Conservation (phyloP, 352 stramenopile species). For the Phytopythium ostracodes region DNA sequence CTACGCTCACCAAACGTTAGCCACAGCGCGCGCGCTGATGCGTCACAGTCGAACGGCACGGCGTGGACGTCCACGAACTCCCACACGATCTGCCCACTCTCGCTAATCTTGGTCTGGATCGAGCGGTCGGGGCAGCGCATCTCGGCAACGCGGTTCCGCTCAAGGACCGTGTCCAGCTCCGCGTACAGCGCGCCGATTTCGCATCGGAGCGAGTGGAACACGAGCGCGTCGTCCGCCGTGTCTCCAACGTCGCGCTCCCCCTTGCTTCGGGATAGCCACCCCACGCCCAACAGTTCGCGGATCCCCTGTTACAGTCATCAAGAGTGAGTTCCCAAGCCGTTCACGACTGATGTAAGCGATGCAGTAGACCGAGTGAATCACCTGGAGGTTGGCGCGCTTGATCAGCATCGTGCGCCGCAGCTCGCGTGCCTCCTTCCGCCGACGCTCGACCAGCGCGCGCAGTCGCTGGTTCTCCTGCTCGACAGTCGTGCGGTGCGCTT, state of each 20-base stretch:
- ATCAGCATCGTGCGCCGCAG: conserved; percentile 2
- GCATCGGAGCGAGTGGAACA: conserved; percentile 1
- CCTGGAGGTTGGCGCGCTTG: conserved; percentile 4
- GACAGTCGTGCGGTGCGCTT: not conserved
- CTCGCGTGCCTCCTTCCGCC: conserved; percentile 5
- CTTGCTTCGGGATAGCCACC: not conserved
- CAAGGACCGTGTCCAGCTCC: not conserved
- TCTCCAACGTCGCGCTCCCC: not conserved
- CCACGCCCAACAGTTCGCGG: not conserved
- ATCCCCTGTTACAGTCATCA: not conserved
- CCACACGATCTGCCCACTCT: conserved; percentile 5
- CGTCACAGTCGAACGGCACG: conserved; percentile 1
- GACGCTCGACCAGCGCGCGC: not conserved
- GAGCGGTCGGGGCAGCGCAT: conserved; percentile 1
- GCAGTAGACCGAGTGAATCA: not conserved
- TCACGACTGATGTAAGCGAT: not conserved
- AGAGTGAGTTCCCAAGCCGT: not conserved
- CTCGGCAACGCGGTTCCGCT: not conserved
- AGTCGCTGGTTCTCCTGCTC: conserved; percentile 5
- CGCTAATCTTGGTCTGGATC: not conserved
- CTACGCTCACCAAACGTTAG: not conserved
- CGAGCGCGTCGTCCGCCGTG: not conserved
- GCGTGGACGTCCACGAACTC: conserved; percentile 9
- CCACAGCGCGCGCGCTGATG: conserved; percentile 3
- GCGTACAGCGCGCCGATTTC: conserved; percentile 1